phyloP scores from a whole-genome alignment of 805 yeast genomes.

The Saccharomycopsis lassenensis region DNA sequence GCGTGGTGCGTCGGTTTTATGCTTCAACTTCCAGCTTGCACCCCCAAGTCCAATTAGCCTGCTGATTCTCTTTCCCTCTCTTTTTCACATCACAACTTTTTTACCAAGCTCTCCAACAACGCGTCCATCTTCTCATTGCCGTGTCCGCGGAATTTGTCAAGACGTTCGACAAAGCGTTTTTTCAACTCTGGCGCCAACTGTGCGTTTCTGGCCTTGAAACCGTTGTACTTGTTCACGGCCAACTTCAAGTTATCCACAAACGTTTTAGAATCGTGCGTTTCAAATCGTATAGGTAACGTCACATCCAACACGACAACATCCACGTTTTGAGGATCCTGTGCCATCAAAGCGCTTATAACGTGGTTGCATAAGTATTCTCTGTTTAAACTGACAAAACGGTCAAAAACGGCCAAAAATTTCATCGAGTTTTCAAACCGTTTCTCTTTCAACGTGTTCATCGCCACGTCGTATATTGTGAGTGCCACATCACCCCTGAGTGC shows the following conservation, averaged over 20 bases:
- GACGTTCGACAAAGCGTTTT: too few species aligned
- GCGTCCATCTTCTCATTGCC: too few species aligned
- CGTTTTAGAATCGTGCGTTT: slow-evolving; percentile 27
- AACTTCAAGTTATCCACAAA: slow-evolving; percentile 55
- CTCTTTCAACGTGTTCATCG: slow-evolving; percentile 36
- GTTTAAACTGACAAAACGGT: slow-evolving; percentile 57
- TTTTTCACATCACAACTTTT: too few species aligned
- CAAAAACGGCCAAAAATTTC: slow-evolving; percentile 46
- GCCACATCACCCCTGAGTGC: slow-evolving; percentile 68
- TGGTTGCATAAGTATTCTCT: slow-evolving; percentile 58
- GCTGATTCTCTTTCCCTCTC: too few species aligned
- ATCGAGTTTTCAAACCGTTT: slow-evolving; percentile 27
- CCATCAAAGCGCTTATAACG: slow-evolving; percentile 43
- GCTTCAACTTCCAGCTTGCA: too few species aligned
- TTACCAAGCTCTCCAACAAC: too few species aligned
- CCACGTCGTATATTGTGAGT: slow-evolving; percentile 57
- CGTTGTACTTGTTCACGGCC: slow-evolving; percentile 59
- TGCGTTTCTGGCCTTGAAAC: slow-evolving; percentile 35
- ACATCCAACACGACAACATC: slow-evolving; percentile 41
- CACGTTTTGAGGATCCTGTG: slow-evolving; percentile 29
- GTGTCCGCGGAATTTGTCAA: too few species aligned
- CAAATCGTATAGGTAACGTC: slow-evolving; percentile 55
- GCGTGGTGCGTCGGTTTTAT: too few species aligned
- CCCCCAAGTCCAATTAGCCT: too few species aligned
- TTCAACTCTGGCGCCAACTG: too few species aligned